Conservation (phyloP, 2,329 filamentous ascomycete species). For the Aureobasidium sp. region DNA sequence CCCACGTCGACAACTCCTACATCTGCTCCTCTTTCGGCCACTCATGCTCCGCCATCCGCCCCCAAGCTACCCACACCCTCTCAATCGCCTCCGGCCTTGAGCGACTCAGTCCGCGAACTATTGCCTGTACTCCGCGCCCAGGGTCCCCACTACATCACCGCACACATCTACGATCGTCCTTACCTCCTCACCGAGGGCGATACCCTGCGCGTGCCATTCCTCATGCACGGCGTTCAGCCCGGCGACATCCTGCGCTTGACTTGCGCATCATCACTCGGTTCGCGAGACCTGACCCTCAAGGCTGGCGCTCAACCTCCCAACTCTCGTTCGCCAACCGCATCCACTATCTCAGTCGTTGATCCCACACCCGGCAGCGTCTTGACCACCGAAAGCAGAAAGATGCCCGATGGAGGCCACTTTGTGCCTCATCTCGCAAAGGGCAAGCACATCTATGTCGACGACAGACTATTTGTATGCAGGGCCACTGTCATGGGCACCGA, state of each 20-base stretch:
- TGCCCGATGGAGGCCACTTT: slow-evolving; percentile 24
- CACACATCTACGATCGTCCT: slow-evolving; percentile 69
- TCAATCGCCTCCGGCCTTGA: slow-evolving; percentile 34
- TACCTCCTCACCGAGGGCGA: slow-evolving; percentile 63
- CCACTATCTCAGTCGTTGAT: slow-evolving; percentile 18
- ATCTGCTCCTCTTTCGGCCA: neutral
- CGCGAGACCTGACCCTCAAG: slow-evolving; percentile 82
- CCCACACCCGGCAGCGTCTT: slow-evolving; percentile 19
- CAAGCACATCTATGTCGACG: slow-evolving; percentile 57
- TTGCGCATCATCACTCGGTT: slow-evolving; percentile 72
- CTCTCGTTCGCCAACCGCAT: slow-evolving; percentile 20
- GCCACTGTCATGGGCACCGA: slow-evolving; percentile 80
- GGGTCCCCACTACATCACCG: slow-evolving; percentile 66
- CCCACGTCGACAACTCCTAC: neutral
- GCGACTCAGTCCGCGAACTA: slow-evolving; percentile 50
- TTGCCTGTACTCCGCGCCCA: slow-evolving; percentile 66
- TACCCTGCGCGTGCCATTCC: slow-evolving; percentile 40
- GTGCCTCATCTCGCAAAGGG: slow-evolving; percentile 32
- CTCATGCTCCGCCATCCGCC: slow-evolving; percentile 6
- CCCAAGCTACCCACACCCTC: slow-evolving; percentile 21
- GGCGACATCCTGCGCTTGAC: slow-evolving; percentile 85
- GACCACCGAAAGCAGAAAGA: slow-evolving; percentile 18
- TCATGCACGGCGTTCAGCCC: slow-evolving; percentile 44
- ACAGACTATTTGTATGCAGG: slow-evolving; percentile 74
- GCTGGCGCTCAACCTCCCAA: slow-evolving; percentile 47